Base-by-base conservation (phyloP, 768 basidiomycete species). In the Mycena venus region DNA sequence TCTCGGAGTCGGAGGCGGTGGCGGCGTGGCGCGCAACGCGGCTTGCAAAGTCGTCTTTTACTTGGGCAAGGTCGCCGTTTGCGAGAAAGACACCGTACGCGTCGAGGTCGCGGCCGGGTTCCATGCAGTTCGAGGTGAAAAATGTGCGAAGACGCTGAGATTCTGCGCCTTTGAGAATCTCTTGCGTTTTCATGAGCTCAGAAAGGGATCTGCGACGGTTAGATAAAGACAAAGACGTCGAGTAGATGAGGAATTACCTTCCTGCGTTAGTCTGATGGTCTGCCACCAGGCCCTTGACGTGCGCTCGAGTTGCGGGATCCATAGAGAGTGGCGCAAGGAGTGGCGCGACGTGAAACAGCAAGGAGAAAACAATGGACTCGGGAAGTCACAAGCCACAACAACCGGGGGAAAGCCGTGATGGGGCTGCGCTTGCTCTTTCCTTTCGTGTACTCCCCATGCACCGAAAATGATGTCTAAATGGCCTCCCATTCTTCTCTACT, bases 31-130 rank as follows among this genome's bases (percentile, higher is more conserved):
- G 53, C 21, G 62, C 53, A 17, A 83, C 65, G 14, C 83, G 82
- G 7, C 42, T 27, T 1, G 69, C 42, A 69, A 80, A 83, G 64
- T 85, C 81, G 23, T 62, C 64, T 51, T 81, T 74, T n/a, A 85
- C 75, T 3, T 36, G 42, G 5, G 75, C 77, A 25, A 84, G 63
- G 25, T 82, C 59, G 4, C 84, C 85, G 4, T 36, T 49, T 25
- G 80, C 36, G 40, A 87, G 76, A 3, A 79, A 63, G 9, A 32
- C 29, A 1, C 85, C 85, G 42, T 82, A 82, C 0, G 53, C 71
- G 74, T 86, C 84, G 5, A 88, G 79, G 71, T 87, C 84, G 9
- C 84, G 82, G 3, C 19, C 10, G 11, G 84, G 86, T 36, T 81
- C 76, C 83, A 88, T 82, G 65, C 78, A 74, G 23, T 84, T 80